These are phyloP conservation scores for Zymoseptoria ardabiliae DNA, from an alignment of 2,329 filamentous ascomycete species.

Conservation along the genomic window DNA sequence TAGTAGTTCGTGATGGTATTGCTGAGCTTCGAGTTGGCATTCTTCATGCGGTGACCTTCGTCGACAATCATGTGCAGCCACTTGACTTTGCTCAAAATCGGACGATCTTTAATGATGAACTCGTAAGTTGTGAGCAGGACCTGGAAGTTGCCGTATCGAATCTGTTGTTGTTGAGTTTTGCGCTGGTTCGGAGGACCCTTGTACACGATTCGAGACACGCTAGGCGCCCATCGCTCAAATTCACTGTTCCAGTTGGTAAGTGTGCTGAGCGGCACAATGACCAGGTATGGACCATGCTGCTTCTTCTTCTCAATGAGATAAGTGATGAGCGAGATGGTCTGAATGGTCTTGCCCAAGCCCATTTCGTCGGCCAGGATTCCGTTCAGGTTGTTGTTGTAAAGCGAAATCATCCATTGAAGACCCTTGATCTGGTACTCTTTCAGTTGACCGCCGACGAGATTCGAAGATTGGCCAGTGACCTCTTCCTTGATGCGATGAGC, in stretches of 20 bases:
- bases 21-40: conserved; percentile 90
- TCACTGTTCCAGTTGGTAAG: conserved; percentile 98
- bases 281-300: conserved; percentile 84
- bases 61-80: conserved; percentile 99
- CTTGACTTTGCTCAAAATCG: conserved; percentile 93
- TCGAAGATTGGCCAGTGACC: conserved; percentile 71
- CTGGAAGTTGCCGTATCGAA: conserved; percentile 91
- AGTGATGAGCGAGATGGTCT: conserved; percentile 95
- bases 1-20: conserved; percentile 94
- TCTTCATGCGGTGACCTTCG: conserved; percentile 99
- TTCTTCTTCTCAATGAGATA: conserved; percentile 95
- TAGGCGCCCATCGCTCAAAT: conserved; percentile 97
- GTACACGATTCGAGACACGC: conserved; percentile 81
- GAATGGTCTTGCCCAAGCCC: conserved; percentile 99
- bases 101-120: conserved; percentile 98
- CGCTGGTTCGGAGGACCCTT: conserved; percentile 86
- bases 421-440: conserved; percentile 99
- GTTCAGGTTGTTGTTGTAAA: conserved; percentile 99
- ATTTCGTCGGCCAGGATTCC: conserved; percentile 98
- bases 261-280: conserved; percentile 94
- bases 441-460: conserved; percentile 82
- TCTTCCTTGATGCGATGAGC: conserved; percentile 94
- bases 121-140: conserved; percentile 96
- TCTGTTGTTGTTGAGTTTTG: conserved; percentile 86
- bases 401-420: conserved; percentile 98